Conservation (phyloP, 495 filamentous ascomycete species). For the Hypoxylon fuscum region DNA sequence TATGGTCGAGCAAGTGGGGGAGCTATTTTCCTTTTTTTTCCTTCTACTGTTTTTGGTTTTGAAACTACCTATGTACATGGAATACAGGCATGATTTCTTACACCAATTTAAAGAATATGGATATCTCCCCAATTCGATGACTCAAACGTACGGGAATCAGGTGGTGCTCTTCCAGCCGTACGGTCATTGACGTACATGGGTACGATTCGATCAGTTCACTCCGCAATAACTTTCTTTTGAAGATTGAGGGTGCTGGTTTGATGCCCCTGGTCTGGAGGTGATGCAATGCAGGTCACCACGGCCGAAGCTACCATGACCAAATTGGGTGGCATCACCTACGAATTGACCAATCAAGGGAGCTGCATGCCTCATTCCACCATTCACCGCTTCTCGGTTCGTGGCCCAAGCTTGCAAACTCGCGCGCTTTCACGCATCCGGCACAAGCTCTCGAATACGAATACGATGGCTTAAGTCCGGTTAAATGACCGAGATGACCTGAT, state of each 20-base stretch:
- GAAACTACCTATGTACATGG: neutral
- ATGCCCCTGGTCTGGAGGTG: slow-evolving; percentile 13
- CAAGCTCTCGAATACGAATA: slow-evolving; percentile 31
- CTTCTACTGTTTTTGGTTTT: neutral
- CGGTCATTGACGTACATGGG: slow-evolving; percentile 22
- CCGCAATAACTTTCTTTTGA: neutral
- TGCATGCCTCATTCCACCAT: slow-evolving; percentile 17
- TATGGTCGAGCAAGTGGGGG: neutral
- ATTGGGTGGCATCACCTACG: slow-evolving; percentile 22
- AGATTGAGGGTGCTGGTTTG: neutral
- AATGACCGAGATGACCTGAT: neutral
- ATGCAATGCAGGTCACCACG: slow-evolving; percentile 37
- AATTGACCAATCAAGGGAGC: slow-evolving; percentile 36
- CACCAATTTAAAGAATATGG: neutral
- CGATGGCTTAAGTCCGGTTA: slow-evolving; percentile 26
- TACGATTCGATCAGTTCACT: slow-evolving; percentile 31
- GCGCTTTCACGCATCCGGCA: neutral
- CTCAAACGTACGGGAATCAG: no score
- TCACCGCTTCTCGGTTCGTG: slow-evolving; percentile 33
- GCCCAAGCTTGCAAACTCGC: slow-evolving; percentile 22
- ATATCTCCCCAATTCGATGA: neutral
- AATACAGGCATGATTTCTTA: no score
- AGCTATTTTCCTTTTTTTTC: neutral
- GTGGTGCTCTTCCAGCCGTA: neutral
- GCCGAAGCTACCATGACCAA: slow-evolving; percentile 18